phyloP scores from a whole-genome alignment of 2,329 filamentous ascomycete genomes.

The Monosporascus sp. region DNA sequence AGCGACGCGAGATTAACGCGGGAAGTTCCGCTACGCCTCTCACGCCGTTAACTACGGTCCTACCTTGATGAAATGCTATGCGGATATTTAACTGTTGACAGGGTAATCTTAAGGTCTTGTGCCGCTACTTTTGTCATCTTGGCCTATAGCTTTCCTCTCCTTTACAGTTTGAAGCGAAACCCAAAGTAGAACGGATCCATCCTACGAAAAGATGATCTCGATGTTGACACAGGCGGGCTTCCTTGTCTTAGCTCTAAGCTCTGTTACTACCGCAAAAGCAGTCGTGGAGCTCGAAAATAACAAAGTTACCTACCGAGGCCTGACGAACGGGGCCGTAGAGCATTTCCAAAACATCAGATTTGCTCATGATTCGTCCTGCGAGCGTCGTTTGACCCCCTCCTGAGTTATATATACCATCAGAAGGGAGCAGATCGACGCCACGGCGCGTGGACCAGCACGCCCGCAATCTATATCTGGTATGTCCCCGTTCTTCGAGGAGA shows the following conservation, averaged over 20 bases:
- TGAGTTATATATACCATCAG: constrained; percentile 14
- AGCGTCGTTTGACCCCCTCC: constrained; percentile 22
- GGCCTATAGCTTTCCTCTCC: too few species aligned
- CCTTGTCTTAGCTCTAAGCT: not conserved
- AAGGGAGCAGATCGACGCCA: constrained; percentile 18
- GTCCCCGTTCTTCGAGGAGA: constrained; percentile 21
- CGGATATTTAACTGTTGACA: too few species aligned
- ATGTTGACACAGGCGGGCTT: not conserved
- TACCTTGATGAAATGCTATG: too few species aligned
- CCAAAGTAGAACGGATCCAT: too few species aligned
- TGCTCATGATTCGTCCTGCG: constrained; percentile 20
- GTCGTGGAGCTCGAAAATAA: constrained; percentile 1
- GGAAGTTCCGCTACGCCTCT: too few species aligned
- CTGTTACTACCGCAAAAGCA: not conserved
- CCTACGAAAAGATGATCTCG: not conserved
- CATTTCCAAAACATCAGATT: constrained; percentile 23
- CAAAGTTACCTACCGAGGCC: constrained; percentile 12
- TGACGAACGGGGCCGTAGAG: constrained; percentile 11
- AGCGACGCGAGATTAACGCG: too few species aligned
- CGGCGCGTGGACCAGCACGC: constrained; percentile 19
- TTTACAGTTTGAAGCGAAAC: too few species aligned
- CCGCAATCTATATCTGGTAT: constrained; percentile 18
- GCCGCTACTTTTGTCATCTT: too few species aligned
- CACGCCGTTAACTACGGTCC: too few species aligned
- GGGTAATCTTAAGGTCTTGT: too few species aligned